These are phyloP conservation scores for Cutaneotrichosporon cavernicola DNA, from an alignment of 1,284 basidiomycete genomes.

Conservation along the genomic window DNA sequence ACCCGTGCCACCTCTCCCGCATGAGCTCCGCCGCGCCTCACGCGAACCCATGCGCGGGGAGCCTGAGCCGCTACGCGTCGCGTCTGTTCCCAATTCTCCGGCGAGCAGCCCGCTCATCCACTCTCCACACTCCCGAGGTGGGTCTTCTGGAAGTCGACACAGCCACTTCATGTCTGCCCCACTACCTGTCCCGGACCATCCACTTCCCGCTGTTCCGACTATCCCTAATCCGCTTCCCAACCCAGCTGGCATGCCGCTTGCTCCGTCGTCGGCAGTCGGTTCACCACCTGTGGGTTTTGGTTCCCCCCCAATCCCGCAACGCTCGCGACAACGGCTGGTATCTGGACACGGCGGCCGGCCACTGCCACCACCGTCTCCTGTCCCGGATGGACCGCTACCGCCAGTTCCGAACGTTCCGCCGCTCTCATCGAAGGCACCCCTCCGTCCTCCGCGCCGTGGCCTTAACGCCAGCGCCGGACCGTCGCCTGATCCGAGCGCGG, in stretches of 20 bases:
- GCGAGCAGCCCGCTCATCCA: slow-evolving; percentile 8
- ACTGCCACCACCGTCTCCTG: slow-evolving; percentile 13
- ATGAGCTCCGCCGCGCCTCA: slow-evolving; percentile 5
- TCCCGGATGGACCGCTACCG: slow-evolving; percentile 16
- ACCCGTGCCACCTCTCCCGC: slow-evolving; percentile 2
- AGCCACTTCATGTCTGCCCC: neutral
- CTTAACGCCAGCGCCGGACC: neutral
- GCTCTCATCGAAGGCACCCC: neutral
- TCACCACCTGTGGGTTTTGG: neutral
- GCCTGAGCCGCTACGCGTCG: slow-evolving; percentile 3
- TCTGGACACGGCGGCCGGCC: slow-evolving; percentile 1
- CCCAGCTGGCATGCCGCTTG: neutral
- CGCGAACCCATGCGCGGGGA: slow-evolving; percentile 9
- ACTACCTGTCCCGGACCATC: neutral
- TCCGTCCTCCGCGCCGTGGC: neutral
- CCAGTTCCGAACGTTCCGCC: slow-evolving; percentile 6
- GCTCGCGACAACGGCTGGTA: neutral
- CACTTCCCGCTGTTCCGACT: neutral
- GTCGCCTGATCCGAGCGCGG: neutral
- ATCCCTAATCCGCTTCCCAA: slow-evolving; percentile 6
- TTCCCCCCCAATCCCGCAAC: slow-evolving; percentile 2
- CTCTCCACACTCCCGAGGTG: neutral
- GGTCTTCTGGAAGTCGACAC: neutral
- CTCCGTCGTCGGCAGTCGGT: slow-evolving; percentile 7
- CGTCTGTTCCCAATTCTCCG: slow-evolving; percentile 5